These are phyloP conservation scores for Barnettozyma wickerhamii DNA, from an alignment of 805 yeast species.

Conservation along the genomic window DNA sequence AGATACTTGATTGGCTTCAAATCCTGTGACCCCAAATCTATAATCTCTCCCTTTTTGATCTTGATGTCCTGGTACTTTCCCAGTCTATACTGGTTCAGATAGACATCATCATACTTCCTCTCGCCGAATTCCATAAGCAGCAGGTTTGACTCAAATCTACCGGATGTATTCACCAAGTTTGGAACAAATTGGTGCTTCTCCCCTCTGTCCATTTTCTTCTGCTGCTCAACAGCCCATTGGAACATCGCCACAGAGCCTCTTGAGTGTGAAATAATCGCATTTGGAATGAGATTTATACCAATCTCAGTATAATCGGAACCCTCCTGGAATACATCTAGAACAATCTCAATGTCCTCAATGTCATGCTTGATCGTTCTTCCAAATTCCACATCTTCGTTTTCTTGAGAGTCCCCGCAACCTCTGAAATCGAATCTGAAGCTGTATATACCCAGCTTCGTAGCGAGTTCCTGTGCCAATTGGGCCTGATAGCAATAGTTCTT, in stretches of 20 bases:
- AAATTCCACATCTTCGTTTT: constrained; percentile 16
- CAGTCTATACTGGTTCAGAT: constrained; percentile 39
- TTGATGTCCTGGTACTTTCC: constrained; percentile 42
- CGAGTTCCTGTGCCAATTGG: constrained; percentile 53
- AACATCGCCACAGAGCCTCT: constrained; percentile 77
- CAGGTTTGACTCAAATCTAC: constrained; percentile 45
- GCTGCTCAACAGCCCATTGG: constrained; percentile 56
- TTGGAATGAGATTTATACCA: constrained; percentile 41
- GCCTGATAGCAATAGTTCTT: constrained; percentile 74
- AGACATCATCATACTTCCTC: constrained; percentile 32
- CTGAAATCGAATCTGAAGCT: constrained; percentile 81
- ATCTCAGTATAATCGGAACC: constrained; percentile 27
- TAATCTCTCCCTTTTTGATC: constrained; percentile 47
- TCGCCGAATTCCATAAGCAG: constrained; percentile 15
- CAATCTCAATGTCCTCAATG: constrained; percentile 56
- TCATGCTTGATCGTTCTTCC: constrained; percentile 67
- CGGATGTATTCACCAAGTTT: constrained; percentile 64
- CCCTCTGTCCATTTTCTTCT: constrained; percentile 29
- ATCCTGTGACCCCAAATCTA: constrained; percentile 45
- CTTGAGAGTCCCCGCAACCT: constrained; percentile 76
- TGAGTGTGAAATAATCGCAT: constrained; percentile 70
- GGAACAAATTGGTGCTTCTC: constrained; percentile 48
- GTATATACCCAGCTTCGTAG: constrained; percentile 54
- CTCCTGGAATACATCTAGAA: constrained; percentile 27
- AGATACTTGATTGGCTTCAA: constrained; percentile 37